A percentile compares a stretch with the other conserved stretches of the same genome.
phyloP scores from a whole-genome alignment of 257 asterid species.

The Nicotiana undulata region DNA sequence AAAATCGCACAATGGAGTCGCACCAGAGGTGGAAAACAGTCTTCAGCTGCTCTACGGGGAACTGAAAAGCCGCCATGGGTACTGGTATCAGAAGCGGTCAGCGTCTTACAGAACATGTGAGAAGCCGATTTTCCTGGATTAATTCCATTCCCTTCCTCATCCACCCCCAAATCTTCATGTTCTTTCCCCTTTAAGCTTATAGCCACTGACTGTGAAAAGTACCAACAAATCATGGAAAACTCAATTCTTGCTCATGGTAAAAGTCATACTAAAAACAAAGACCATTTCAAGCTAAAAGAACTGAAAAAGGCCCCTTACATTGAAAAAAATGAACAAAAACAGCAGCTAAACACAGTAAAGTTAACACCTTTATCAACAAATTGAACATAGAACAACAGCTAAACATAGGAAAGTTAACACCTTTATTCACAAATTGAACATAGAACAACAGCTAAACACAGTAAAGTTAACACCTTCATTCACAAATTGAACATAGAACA shows the following conservation, averaged over 20 bases:
- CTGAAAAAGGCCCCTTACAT: neutral
- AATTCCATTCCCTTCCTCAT: conserved; percentile 49
- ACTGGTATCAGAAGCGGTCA: conserved; percentile 96
- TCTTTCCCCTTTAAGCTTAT: conserved; percentile 51
- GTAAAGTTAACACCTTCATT: neutral
- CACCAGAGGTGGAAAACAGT: conserved; percentile 98
- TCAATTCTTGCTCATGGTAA: neutral
- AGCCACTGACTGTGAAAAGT: conserved; percentile 35
- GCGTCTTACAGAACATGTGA: conserved; percentile 98
- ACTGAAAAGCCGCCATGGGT: conserved; percentile 99
- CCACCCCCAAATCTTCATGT: conserved; percentile 35
- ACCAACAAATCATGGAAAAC: neutral
- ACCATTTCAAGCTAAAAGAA: neutral
- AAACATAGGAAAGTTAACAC: neutral
- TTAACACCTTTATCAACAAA: neutral
- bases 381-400: neutral
- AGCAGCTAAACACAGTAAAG: neutral
- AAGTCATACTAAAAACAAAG: too few species aligned
- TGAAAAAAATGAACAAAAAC: neutral
- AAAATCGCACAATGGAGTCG: conserved; percentile 9
- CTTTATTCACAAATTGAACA: neutral
- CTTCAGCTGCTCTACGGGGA: conserved; percentile 99
- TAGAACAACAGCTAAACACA: neutral
- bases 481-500: neutral
- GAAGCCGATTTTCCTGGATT: conserved; percentile 58